Conservation (phyloP, 805 yeast species). For the Wickerhamiella parazyma region DNA sequence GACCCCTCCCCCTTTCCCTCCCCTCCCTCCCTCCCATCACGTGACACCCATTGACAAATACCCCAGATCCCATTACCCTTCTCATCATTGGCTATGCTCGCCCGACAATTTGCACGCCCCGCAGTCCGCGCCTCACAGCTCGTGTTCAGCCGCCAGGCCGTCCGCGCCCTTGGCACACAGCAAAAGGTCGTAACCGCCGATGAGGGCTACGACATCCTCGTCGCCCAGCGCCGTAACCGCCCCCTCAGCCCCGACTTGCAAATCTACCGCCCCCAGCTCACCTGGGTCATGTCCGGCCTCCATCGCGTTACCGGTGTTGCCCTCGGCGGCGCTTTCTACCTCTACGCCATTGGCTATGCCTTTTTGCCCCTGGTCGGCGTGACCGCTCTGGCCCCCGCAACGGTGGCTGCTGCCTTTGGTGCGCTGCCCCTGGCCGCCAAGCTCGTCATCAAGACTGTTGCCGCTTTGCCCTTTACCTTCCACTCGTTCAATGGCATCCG, state of each 20-base stretch:
- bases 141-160: constrained; percentile 4
- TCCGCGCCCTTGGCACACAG: not conserved
- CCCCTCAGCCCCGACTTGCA: constrained; percentile 83
- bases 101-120: constrained; percentile 7
- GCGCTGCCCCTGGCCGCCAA: constrained; percentile 53
- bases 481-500: constrained; percentile 80
- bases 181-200: constrained; percentile 43
- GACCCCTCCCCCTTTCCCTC: no score
- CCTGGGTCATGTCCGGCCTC: constrained; percentile 63
- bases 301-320: constrained; percentile 86
- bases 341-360: constrained; percentile 62
- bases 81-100: constrained; percentile 7
- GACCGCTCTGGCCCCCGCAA: constrained; percentile 34
- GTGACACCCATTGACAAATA: not conserved
- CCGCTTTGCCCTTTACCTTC: constrained; percentile 75
- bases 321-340: constrained; percentile 68
- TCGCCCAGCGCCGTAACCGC: constrained; percentile 73
- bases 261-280: constrained; percentile 83
- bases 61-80: not conserved
- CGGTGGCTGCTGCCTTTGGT: constrained; percentile 41
- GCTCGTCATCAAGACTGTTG: constrained; percentile 48
- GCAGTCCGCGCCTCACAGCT: constrained; percentile 10
- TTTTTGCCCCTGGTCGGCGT: constrained; percentile 51
- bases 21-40: no score
- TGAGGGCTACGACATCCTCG: constrained; percentile 55